Percentiles rank a stretch among this genome's conserved stretches.
phyloP scores from a whole-genome alignment of 1,139 yeast species.

The Lodderomyces margitis region DNA sequence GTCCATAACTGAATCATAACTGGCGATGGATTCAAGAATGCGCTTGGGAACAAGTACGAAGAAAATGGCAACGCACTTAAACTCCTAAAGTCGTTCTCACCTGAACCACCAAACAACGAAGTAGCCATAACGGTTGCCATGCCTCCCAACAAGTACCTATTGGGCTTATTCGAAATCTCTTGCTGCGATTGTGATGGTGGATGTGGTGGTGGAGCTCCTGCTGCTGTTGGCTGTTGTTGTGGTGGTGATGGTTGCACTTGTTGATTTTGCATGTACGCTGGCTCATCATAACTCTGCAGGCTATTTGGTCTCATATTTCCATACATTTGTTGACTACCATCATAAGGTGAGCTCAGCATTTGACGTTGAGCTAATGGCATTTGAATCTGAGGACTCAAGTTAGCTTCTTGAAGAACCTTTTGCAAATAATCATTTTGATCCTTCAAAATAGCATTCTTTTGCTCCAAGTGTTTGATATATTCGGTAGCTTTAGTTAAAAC shows the following conservation, averaged over 20 bases:
- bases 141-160: slow-evolving; percentile 51
- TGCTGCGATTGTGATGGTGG: slow-evolving; percentile 10
- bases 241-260: slow-evolving; percentile 16
- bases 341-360: slow-evolving; percentile 9
- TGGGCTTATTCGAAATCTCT: slow-evolving; percentile 18
- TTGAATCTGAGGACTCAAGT: slow-evolving; percentile 16
- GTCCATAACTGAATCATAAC: slow-evolving; percentile 26
- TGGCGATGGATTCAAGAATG: slow-evolving; percentile 26
- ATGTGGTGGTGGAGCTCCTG: slow-evolving; percentile 18
- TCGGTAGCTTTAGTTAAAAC: slow-evolving; percentile 88
- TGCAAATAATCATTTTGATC: slow-evolving; percentile 56
- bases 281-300: slow-evolving; percentile 3
- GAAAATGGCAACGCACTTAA: slow-evolving; percentile 36
- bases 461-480: slow-evolving; percentile 79
- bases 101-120: slow-evolving; percentile 37
- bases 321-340: slow-evolving; percentile 1
- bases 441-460: slow-evolving; percentile 56
- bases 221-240: slow-evolving; percentile 19
- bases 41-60: slow-evolving; percentile 24
- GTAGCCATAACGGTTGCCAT: slow-evolving; percentile 56
- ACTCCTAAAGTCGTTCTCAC: slow-evolving; percentile 39
- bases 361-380: slow-evolving; percentile 10
- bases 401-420: slow-evolving; percentile 33
- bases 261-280: slow-evolving; percentile 6
- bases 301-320: background rate